Conservation (phyloP, 1,284 basidiomycete species). For the Puccinia triticina region DNA sequence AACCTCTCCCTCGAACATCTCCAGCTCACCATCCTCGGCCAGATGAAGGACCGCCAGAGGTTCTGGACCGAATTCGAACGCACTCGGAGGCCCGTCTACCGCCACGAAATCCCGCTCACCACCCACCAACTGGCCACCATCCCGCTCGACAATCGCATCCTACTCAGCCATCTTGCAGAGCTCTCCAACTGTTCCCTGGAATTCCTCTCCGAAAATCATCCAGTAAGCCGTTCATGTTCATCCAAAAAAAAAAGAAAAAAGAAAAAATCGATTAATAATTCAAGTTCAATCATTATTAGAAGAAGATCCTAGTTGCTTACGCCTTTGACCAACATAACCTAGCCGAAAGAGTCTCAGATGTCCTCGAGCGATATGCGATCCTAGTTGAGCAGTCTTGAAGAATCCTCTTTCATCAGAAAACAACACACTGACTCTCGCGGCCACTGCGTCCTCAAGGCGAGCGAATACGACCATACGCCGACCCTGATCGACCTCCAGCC, state of each 20-base stretch:
- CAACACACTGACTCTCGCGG: no score
- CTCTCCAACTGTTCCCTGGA: neutral
- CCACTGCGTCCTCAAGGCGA: neutral
- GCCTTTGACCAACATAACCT: constrained; percentile 9
- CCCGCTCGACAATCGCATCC: no score
- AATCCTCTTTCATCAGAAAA: no score
- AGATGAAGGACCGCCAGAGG: neutral
- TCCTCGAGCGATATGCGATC: neutral
- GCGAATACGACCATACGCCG: neutral
- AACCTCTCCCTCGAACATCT: neutral
- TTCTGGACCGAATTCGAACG: constrained; percentile 6
- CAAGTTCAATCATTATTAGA: neutral
- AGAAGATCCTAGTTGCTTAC: neutral
- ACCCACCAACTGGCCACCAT: neutral
- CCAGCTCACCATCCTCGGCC: neutral
- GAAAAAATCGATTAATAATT: no score
- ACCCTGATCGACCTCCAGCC: neutral
- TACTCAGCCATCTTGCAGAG: neutral
- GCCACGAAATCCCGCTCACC: neutral
- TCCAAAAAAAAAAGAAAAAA: no score
- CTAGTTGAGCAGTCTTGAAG: neutral
- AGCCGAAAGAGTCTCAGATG: neutral
- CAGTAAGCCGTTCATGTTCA: neutral
- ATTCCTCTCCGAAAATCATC: neutral
- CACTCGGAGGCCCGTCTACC: neutral